Evolutionary conservation across 495 filamentous ascomycete genomes (phyloP), one percentile per base, ranked within the genome.

Genomic region (Hypoxylon lienhwacheense): DNA sequence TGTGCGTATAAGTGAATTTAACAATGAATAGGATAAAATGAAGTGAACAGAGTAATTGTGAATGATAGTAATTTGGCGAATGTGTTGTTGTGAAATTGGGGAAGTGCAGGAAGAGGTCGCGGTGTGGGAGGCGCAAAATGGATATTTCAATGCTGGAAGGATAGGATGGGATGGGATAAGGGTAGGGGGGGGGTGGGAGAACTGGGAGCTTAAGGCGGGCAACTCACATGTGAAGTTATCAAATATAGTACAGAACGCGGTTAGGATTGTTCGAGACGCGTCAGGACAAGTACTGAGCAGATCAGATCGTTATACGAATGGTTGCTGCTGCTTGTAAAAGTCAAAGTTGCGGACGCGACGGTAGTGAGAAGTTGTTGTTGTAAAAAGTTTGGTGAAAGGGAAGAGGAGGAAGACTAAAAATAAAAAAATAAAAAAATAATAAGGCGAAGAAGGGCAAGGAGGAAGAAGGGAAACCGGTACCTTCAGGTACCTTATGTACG

Each of bases 381-480:
- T 47, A 36, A 59, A 53, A 63, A 46, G 47, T 47, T 53, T 63
- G 44, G 66, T 63, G 69, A 60, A 70, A 61, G 56, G 59, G 59
- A 64, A 63, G 66, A 53, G 57, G 64, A 64, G 53, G 60, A 59
- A 59, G 56, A 56, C 54, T 64, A 65, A 61, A 66, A 66, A 61
- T 66, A 69, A 65, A 61, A 66, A 67, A 67, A 59, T 39, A 43
- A 55, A n/a, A n/a, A n/a, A 47, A 61, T 66, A 69, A 65, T 63
- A 66, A 67, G 68, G 61, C 43, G 47, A 55, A 47, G 34, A 37
- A 47, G 34, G 42, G 47, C 26, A 47, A 49, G 57, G 40, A 47
- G 63, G 66, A 64, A 68, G 69, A 75, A 67, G 73, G 68, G 69
- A 71, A 68, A 69, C 69, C 19, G 29, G 5, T 35, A 47, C 47